Base-by-base conservation (phyloP, 805 yeast genomes). In the Scheffersomyces amazonensis region DNA sequence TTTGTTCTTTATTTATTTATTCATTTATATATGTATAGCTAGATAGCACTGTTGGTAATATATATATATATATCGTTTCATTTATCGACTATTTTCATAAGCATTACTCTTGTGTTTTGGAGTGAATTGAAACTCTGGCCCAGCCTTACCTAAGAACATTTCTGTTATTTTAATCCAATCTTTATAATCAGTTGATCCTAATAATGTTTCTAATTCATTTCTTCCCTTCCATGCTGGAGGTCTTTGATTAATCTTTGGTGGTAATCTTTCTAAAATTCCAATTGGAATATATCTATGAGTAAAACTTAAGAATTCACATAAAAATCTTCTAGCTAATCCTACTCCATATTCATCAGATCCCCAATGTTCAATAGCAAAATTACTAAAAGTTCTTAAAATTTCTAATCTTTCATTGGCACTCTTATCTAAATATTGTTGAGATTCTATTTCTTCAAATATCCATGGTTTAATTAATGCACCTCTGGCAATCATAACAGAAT, bases 391-490 rank as follows among this genome's bases (percentile, higher is more conserved):
- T 46, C 71, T 69, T 52, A 91, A 61, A 31, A 83, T 77, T 25
- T 82, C 95, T 40, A 93, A 75, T 60, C 99, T 78, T 64, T 93
- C 97, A 16, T 83, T 70, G n/a, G 96, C 82, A 2, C 87, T 71
- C 66, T 91, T 93, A 61, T 93, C 99, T 45, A 93, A 64, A 59
- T 88, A 81, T 62, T 93, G 98, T 52, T 81, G 80, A 5, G 91
- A 72, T 41, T 91, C 95, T 40, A 93, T 78, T 64, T 93, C 99
- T 66, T 93, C 97, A 51, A 91, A 93, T 36, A 93, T 87, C 99
- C 99, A 93, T 24, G 99, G 99, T 64, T 93, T 93, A 58, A 93
- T 90, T 47, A 93, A 75, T 2, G 98, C 98, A 39, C 98, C 99
- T 54, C 99, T 77, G 2, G 98, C 99, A 38, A 93, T 87, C 97